Evolutionary conservation across 1,284 basidiomycete species (phyloP).

Genomic region (Pholiota adiposa): DNA sequence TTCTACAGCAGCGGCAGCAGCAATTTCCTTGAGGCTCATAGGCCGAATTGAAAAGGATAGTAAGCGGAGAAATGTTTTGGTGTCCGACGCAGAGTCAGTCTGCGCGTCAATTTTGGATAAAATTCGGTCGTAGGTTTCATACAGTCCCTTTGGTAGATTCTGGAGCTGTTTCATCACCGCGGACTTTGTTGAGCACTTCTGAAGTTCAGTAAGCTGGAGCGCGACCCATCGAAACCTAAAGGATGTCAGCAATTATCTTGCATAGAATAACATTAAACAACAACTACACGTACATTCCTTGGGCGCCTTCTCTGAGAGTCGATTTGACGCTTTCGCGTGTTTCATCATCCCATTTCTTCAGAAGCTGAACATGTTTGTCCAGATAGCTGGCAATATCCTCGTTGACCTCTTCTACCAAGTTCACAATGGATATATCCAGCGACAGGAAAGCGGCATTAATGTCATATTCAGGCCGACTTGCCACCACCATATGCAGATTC

Average conservation of each 20-base stretch:
- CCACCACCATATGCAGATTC: background rate
- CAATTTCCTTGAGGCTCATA: background rate
- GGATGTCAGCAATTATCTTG: too few relatives aligned
- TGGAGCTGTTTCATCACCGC: background rate
- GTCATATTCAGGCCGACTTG: background rate
- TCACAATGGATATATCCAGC: background rate
- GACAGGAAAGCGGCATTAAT: background rate
- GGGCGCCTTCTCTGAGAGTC: background rate
- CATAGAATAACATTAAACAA: too few relatives aligned
- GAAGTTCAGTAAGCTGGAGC: background rate
- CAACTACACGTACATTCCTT: background rate
- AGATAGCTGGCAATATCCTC: background rate
- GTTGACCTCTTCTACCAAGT: background rate
- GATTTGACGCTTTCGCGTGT: too few relatives aligned
- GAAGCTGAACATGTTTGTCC: background rate
- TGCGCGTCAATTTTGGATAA: background rate
- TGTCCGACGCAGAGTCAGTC: background rate
- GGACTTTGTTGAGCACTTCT: background rate
- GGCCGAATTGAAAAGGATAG: background rate
- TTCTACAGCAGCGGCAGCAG: background rate
- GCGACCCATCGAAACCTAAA: background rate
- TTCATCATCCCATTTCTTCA: background rate
- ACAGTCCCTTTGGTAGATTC: background rate
- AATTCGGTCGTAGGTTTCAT: conserved; percentile 5
- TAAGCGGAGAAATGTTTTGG: background rate